Evolutionary conservation across 108 stramenopile genomes (phyloP).

Genomic region (Discostella pseudostelligera): DNA sequence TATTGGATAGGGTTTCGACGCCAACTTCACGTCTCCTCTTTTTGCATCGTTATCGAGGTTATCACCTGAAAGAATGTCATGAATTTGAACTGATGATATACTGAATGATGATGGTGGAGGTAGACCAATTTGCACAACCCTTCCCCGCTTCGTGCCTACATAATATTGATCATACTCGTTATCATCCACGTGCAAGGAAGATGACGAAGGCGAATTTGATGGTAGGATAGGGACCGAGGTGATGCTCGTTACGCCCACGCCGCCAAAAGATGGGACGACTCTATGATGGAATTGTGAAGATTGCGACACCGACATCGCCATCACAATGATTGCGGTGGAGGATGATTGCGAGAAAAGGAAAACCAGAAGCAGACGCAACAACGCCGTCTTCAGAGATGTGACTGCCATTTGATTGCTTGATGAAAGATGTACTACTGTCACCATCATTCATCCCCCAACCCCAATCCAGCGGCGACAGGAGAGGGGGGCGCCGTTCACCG

Average conservation of each 20-base stretch:
- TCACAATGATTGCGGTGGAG: no score
- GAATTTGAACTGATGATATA: not conserved
- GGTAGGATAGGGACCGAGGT: not conserved
- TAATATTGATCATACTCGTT: slow-evolving; percentile 1
- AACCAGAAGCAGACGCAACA: no score
- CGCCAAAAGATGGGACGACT: not conserved
- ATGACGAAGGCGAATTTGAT: no score
- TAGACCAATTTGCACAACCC: slow-evolving; percentile 1
- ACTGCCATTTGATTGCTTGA: no score
- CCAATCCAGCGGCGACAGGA: no score
- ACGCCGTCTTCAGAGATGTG: no score
- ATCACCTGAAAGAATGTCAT: not conserved
- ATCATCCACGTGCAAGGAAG: not conserved
- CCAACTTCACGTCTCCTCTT: no score
- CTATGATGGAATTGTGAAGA: not conserved
- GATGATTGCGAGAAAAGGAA: not conserved
- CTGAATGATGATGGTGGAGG: not conserved
- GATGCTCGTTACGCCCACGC: slow-evolving; percentile 14
- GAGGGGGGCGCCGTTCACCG: no score
- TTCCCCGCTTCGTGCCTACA: slow-evolving; percentile 20
- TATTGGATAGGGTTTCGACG: slow-evolving; percentile 30
- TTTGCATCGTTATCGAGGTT: not conserved
- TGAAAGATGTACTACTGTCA: no score
- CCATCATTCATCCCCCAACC: no score
- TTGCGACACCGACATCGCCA: not conserved